Evolutionary conservation across 1,284 basidiomycete genomes (phyloP).

Genomic region (Ganoderma resinaceum): DNA sequence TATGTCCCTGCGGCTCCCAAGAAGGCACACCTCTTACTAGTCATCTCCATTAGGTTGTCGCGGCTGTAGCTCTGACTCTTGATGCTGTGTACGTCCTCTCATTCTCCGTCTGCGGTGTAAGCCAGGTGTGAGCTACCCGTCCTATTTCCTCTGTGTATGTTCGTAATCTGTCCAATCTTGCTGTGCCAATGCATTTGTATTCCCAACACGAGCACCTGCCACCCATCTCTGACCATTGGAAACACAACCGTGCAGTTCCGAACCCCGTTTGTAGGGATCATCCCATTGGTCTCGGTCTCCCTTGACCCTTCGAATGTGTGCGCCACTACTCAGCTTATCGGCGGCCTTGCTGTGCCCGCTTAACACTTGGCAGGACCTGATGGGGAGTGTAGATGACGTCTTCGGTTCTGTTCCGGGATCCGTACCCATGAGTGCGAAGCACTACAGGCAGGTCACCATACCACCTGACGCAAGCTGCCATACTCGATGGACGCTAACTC

Average conservation of each 20-base stretch:
- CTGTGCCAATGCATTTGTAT: conserved; percentile 6
- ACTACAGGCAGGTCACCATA: background rate
- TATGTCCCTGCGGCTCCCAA: conserved; percentile 50
- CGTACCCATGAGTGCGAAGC: background rate
- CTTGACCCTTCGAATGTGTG: background rate
- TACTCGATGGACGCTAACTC: background rate
- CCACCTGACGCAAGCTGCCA: background rate
- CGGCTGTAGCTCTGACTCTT: conserved; percentile 37
- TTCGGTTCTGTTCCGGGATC: background rate
- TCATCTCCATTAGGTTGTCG: conserved; percentile 28
- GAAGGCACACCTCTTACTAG: conserved; percentile 5
- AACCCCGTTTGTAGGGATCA: background rate
- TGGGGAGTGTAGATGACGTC: background rate
- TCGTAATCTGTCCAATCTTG: background rate
- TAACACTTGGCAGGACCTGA: background rate
- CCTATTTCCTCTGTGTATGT: background rate
- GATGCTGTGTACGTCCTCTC: conserved; percentile 11
- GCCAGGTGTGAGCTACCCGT: conserved; percentile 10
- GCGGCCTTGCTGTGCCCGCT: background rate
- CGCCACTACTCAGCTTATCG: background rate
- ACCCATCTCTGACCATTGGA: background rate
- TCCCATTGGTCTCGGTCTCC: background rate
- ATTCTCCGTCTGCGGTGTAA: conserved; percentile 5
- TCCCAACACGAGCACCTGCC: background rate
- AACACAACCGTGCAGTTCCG: too few species aligned